Evolutionary conservation across 2,329 filamentous ascomycete genomes (phyloP), one percentile per base, ranked within the genome.

Genomic region (Purpureocillium takamizusanense): DNA sequence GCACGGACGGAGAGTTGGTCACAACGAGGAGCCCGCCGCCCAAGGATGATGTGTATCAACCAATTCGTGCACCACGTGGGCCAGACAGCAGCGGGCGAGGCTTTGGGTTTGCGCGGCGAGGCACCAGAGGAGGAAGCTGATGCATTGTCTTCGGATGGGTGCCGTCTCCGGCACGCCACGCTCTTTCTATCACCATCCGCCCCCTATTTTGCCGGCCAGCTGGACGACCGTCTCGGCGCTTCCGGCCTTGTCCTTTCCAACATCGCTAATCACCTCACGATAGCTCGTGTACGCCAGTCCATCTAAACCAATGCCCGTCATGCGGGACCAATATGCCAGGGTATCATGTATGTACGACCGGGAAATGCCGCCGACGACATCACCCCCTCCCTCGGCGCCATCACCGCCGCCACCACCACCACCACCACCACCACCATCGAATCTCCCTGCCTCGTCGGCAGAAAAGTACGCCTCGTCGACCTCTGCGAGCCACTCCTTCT

Each of bases 381-480:
- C 21, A 10, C 10, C 10, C 6, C 21, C 21, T 25, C 65, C 33
- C 50, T 48, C 42, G 47, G 18, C 9, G 17, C 17, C 14, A 18
- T 12, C 21, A 15, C 34, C 7, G 17, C n/a, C 66, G 47, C 69
- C 51, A 51, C 71, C 21, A 10, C 10, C 10, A 10, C 21, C 21
- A 6, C 65, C 33, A 49, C 48, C 42, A 47, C 16, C 9, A 25
- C 17, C 14, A 18, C n/a, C 21, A 15, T 31, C 7, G 17, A 48
- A 33, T 51, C 56, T 18, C 42, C 45, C 31, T 69, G 69, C 13
- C 33, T 83, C 79, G 6, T 81, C 80, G 25, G 70, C 79, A 7
- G 87, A 94, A 53, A 85, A 95, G 59, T 95, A 95, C 6, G 88
- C 87, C 63, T 95, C 88, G 47, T 94, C 88, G 10, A 94, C 82